Base-by-base conservation (phyloP, 2,329 filamentous ascomycete genomes). In the Basipetospora chlamydospora region DNA sequence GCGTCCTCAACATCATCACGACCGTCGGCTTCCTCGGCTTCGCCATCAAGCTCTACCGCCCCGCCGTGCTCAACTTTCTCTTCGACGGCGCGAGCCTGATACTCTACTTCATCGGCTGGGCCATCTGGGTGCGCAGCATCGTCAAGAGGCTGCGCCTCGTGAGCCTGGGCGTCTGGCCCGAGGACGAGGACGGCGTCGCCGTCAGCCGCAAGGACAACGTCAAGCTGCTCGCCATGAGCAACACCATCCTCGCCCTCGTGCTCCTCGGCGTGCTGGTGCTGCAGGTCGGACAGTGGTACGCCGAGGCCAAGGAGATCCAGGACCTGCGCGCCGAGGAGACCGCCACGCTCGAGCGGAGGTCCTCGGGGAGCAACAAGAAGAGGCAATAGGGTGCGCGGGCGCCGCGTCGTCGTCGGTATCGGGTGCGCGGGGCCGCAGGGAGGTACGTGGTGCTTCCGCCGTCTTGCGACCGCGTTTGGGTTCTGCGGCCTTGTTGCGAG, bases 271-370 rank as follows among this genome's bases (percentile, higher is more conserved):
- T 98, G 8, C 56, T 98, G 45, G 83, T 95, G 23, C 61, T 98
- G 51, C 90, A 98, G 72, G 85, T 85, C 15, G 90, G 90, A 9
- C 85, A 96, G 69, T 96, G 88, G 90, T 98, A 98, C 62, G 90
- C 90, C 18, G 87, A 96, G 70, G 72, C 83, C 53, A 92, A 92
- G 63, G 87, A 96, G 59, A 69, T 70, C 50, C 80, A 87, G 54
- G 87, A 95, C 57, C 67, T 71, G 39, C 74, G 73, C 51, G 70
- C 74, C 53, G 67, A 79, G 44, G 71, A 77, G 46, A 59, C 17
- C 22, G n/a, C 13, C 5, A 10, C 8, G 21, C 22, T 29, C 3
- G 65, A 56, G 64, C 53, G 42, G 47, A 55, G 39, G 54, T 45
- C 18, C 40, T 44, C 15, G 48, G 55, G 44, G 13, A 22, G 22